Evolutionary conservation across 306 rosid genomes (phyloP).

Genomic region (Dryas drummondii): DNA sequence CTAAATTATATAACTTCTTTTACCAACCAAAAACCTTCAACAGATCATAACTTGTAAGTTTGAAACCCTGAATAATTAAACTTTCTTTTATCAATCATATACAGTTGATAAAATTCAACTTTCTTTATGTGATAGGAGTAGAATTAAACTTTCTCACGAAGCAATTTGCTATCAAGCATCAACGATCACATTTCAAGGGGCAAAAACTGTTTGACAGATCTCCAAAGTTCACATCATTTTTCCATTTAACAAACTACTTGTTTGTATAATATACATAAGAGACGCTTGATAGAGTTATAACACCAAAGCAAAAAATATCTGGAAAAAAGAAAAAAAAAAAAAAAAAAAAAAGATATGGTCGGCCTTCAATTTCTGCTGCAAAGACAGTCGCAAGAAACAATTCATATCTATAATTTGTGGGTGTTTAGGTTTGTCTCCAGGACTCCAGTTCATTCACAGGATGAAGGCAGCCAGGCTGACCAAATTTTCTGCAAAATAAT

Average conservation of each 20-base stretch:
- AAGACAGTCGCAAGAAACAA: neutral
- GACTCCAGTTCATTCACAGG: neutral
- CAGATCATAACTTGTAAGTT: no score
- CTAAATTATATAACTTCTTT: no score
- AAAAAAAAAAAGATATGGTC: neutral
- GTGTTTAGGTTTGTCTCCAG: neutral
- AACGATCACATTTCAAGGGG: neutral
- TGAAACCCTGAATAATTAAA: no score
- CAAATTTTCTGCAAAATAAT: conserved; percentile 6
- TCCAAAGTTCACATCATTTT: neutral
- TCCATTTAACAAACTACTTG: neutral
- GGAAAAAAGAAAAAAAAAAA: neutral
- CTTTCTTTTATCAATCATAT: no score
- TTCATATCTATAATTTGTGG: neutral
- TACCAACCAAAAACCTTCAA: no score
- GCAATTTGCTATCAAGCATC: neutral
- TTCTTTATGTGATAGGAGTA: no score
- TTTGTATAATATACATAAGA: neutral
- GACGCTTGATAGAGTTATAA: neutral
- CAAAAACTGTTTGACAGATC: neutral
- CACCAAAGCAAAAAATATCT: neutral
- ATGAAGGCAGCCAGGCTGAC: neutral
- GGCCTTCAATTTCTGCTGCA: neutral
- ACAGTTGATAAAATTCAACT: no score
- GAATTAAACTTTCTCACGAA: neutral